Evolutionary conservation across 176 grass and related monocot genomes (phyloP).

Genomic region (Hordeum vulgare): MorexV3_pseudomolecules_assembly NC_058520.1:437081210-437081709

Average conservation of each 20-base stretch:
- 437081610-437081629: background rate
- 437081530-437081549: background rate
- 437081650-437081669: background rate
- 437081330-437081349: background rate
- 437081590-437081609: background rate
- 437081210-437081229: background rate
- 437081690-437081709: background rate
- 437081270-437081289: background rate
- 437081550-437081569: too few relatives aligned
- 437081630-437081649: background rate
- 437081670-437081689: background rate
- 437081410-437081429: background rate
- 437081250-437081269: background rate
- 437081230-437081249: background rate
- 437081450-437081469: constrained; percentile 8
- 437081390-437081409: constrained; percentile 1
- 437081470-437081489: background rate
- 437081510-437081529: constrained; percentile 26
- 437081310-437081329: constrained; percentile 3
- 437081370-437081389: background rate
- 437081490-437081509: background rate
- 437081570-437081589: too few relatives aligned
- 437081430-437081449: background rate
- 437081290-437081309: background rate
- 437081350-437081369: background rate